Conservation (phyloP, 2,329 filamentous ascomycete species). For the Sporothrix luriei region DNA sequence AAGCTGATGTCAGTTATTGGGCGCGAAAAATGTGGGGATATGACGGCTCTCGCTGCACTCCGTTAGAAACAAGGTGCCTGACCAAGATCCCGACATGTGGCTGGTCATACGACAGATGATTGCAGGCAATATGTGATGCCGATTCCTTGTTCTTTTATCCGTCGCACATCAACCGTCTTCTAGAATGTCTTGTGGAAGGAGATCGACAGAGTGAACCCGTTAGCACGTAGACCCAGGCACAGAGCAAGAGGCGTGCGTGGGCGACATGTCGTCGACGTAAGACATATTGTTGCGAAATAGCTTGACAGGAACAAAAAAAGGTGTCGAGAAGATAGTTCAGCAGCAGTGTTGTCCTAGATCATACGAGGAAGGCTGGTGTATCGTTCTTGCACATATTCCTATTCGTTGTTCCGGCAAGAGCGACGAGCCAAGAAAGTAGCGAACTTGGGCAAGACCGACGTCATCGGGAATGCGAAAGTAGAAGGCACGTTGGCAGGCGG, state of each 20-base stretch:
- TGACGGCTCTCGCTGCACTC: neutral
- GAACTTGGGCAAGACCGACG: constrained; percentile 26
- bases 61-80: neutral
- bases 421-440: neutral
- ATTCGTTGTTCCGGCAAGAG: neutral
- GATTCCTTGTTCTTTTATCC: neutral
- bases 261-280: neutral
- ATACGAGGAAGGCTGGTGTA: neutral
- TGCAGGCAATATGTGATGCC: constrained; percentile 11
- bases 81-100: neutral
- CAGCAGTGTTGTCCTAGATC: no score
- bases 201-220: constrained; percentile 4
- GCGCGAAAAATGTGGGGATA: neutral
- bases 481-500: constrained; percentile 18
- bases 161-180: neutral
- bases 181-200: neutral
- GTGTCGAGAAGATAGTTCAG: neutral
- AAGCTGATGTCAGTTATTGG: constrained; percentile 20
- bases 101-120: neutral
- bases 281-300: neutral
- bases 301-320: neutral
- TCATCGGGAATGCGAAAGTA: constrained; percentile 20
- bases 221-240: neutral
- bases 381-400: neutral
- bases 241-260: no score